Evolutionary conservation across 768 basidiomycete genomes (phyloP).

Genomic region (Hydnomerulius pinastri): DNA sequence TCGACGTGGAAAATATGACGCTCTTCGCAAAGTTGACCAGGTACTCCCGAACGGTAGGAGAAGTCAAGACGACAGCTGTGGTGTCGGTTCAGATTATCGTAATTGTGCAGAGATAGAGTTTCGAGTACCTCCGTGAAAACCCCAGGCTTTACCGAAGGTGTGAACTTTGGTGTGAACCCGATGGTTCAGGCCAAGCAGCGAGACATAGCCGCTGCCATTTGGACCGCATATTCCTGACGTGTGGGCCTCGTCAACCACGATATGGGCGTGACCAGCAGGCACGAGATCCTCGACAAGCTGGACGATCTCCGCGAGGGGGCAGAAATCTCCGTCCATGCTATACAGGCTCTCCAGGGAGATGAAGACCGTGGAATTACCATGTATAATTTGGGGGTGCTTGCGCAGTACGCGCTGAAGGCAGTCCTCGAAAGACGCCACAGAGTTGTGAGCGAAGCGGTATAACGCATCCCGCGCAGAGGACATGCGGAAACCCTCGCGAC

Average conservation of each 20-base stretch:
- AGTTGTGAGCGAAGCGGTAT: constrained; percentile 49
- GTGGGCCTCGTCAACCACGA: constrained; percentile 61
- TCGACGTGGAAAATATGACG: constrained; percentile 24
- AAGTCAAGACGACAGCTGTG: constrained; percentile 21
- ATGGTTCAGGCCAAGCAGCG: constrained; percentile 43
- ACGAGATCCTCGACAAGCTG: constrained; percentile 38
- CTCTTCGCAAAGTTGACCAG: constrained; percentile 21
- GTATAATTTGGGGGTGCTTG: constrained; percentile 19
- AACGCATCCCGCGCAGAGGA: constrained; percentile 25
- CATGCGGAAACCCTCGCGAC: constrained; percentile 51
- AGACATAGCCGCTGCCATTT: constrained; percentile 45
- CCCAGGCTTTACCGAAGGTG: constrained; percentile 52
- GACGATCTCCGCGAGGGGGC: constrained; percentile 46
- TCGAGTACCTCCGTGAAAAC: constrained; percentile 24
- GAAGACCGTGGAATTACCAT: constrained; percentile 40
- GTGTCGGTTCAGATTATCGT: too few species aligned
- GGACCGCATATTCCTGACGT: constrained; percentile 55
- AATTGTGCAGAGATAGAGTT: too few species aligned
- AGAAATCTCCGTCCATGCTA: constrained; percentile 62
- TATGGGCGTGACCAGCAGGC: constrained; percentile 39
- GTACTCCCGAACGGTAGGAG: constrained; percentile 17
- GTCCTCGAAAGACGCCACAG: constrained; percentile 33
- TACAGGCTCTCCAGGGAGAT: constrained; percentile 57
- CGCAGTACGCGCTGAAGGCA: constrained; percentile 29
- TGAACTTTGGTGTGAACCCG: constrained; percentile 48